These are phyloP conservation scores for Yamadazyma dushanensis DNA, from an alignment of 1,139 yeast genomes.

Conservation along the genomic window DNA sequence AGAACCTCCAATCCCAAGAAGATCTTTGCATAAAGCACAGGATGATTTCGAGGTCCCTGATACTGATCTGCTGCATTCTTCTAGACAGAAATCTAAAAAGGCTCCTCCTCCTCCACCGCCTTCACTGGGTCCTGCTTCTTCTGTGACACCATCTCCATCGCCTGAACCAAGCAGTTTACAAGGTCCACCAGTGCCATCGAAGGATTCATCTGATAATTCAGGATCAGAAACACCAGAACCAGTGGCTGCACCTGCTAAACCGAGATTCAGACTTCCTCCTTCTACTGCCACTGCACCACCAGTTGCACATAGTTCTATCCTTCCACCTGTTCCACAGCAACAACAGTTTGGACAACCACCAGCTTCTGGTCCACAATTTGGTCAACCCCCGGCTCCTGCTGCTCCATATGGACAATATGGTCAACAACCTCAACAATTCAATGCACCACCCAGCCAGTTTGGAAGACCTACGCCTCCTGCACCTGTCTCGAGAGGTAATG, in stretches of 20 bases:
- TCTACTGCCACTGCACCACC: slow-evolving; percentile 27
- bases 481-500: neutral
- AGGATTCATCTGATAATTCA: slow-evolving; percentile 1
- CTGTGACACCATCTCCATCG: slow-evolving; percentile 3
- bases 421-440: slow-evolving; percentile 1
- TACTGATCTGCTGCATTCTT: neutral
- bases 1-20: slow-evolving; percentile 82
- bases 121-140: slow-evolving; percentile 17
- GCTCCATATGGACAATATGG: neutral
- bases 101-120: slow-evolving; percentile 54
- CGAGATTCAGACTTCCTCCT: slow-evolving; percentile 32
- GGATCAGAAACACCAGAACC: slow-evolving; percentile 11
- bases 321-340: slow-evolving; percentile 12
- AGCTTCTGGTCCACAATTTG: no score
- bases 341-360: slow-evolving; percentile 2
- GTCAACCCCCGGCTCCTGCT: slow-evolving; percentile 1
- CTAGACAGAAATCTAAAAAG: slow-evolving; percentile 27
- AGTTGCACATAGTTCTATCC: slow-evolving; percentile 32
- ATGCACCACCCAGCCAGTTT: no score
- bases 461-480: slow-evolving; percentile 2
- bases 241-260: slow-evolving; percentile 11
- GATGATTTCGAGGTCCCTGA: slow-evolving; percentile 14
- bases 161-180: slow-evolving; percentile 13
- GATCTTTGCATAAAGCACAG: slow-evolving; percentile 32
- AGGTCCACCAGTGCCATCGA: slow-evolving; percentile 15